Evolutionary conservation across 768 basidiomycete species (phyloP).

Genomic region (Boletus edulis): DNA sequence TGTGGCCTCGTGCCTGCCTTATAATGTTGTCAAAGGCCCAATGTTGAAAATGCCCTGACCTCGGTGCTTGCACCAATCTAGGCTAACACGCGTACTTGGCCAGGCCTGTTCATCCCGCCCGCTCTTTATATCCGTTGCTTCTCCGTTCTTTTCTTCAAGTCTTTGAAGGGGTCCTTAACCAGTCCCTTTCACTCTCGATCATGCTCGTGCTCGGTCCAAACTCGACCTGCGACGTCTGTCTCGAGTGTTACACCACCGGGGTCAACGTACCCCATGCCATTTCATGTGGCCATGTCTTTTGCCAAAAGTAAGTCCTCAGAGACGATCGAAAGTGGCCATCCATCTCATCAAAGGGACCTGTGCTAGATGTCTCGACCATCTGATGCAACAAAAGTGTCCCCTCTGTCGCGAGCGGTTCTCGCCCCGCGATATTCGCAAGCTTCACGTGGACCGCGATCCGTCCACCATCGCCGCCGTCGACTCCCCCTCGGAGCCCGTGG

Average conservation of each 20-base stretch:
- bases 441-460: constrained; percentile 57
- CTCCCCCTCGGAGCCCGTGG: constrained; percentile 19
- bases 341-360: not conserved
- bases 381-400: constrained; percentile 54
- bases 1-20: constrained; percentile 34
- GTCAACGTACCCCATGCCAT: constrained; percentile 61
- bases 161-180: constrained; percentile 32
- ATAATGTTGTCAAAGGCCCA: constrained; percentile 28
- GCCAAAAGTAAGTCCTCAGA: constrained; percentile 35
- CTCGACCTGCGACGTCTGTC: constrained; percentile 76
- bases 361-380: constrained; percentile 52
- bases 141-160: constrained; percentile 2
- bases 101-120: constrained; percentile 16
- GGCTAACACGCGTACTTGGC: constrained; percentile 31
- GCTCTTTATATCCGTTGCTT: constrained; percentile 21
- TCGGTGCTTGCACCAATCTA: constrained; percentile 22
- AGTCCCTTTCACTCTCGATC: constrained; percentile 32
- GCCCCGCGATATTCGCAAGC: constrained; percentile 43
- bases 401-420: constrained; percentile 60
- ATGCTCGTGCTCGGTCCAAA: constrained; percentile 68
- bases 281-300: constrained; percentile 72
- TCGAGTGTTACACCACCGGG: constrained; percentile 56
- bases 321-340: not conserved
- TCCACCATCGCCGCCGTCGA: constrained; percentile 20
- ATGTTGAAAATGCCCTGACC: constrained; percentile 19